Percentiles rank a stretch among this genome's conserved stretches.
Conservation (phyloP, 2,329 filamentous ascomycete genomes). For the Zopfia rhizophila region DNA sequence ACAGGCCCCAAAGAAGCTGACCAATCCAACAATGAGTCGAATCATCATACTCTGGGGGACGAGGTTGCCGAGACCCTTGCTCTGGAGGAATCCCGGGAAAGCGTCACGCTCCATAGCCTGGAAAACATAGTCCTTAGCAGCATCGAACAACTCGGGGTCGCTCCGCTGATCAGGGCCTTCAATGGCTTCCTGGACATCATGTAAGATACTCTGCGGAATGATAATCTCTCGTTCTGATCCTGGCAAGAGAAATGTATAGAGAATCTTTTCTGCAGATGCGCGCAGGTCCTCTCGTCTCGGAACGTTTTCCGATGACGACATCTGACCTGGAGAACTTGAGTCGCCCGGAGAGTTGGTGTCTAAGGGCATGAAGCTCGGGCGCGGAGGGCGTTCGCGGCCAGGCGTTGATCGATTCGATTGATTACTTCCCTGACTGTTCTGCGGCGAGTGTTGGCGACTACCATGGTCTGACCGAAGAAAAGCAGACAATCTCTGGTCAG, state of each 20-base stretch:
- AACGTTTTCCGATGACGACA: constrained; percentile 44
- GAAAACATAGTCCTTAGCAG: constrained; percentile 98
- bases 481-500: constrained; percentile 90
- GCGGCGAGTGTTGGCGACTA: constrained; percentile 57
- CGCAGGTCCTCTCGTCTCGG: constrained; percentile 79
- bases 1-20: constrained; percentile 89
- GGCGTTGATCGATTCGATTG: constrained; percentile 65
- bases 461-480: constrained; percentile 75
- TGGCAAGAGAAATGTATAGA: constrained; percentile 96
- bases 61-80: constrained; percentile 94
- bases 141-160: constrained; percentile 96
- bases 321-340: constrained; percentile 66
- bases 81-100: constrained; percentile 95
- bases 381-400: constrained; percentile 59
- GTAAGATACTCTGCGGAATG: constrained; percentile 85
- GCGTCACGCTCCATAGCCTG: constrained; percentile 99
- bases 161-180: constrained; percentile 86
- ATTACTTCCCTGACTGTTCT: constrained; percentile 58
- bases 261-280: constrained; percentile 94
- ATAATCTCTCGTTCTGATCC: constrained; percentile 98
- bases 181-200: constrained; percentile 85
- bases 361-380: constrained; percentile 71
- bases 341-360: constrained; percentile 69
- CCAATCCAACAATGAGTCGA: constrained; percentile 83
- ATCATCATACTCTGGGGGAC: constrained; percentile 91